A percentile compares a stretch with the other conserved stretches of the same genome.
phyloP scores from a whole-genome alignment of 352 stramenopile species.

The Pythium monospermum region DNA sequence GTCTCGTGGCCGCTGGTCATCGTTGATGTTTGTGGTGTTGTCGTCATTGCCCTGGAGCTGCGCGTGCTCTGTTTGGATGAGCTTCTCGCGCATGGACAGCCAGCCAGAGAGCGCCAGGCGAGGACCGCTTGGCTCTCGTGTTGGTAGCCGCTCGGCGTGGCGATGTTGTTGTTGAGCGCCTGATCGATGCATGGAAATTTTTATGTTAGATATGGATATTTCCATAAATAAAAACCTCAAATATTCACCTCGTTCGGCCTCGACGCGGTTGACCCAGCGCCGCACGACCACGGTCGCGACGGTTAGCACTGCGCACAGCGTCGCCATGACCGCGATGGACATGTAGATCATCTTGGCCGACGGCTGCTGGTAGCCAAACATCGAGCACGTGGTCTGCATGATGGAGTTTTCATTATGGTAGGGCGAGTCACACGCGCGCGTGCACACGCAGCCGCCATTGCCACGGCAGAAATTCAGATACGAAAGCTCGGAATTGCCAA shows the following conservation, averaged over 20 bases:
- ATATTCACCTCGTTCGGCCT: too few species aligned
- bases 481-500: constrained; percentile 18
- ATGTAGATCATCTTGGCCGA: constrained; percentile 14
- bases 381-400: constrained; percentile 13
- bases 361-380: neutral
- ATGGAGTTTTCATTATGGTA: constrained; percentile 22
- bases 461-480: constrained; percentile 18
- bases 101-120: constrained; percentile 42
- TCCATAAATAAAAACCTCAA: too few species aligned
- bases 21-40: too few species aligned
- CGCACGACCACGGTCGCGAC: constrained; percentile 9
- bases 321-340: constrained; percentile 15
- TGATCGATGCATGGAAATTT: too few species aligned
- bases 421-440: constrained; percentile 11
- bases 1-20: neutral
- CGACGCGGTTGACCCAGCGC: constrained; percentile 8
- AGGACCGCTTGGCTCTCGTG: constrained; percentile 23
- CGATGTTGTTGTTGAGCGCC: too few species aligned
- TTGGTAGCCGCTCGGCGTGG: constrained; percentile 10
- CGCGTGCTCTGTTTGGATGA: constrained; percentile 34
- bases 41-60: too few species aligned
- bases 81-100: constrained; percentile 50
- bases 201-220: too few species aligned
- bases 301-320: constrained; percentile 9
- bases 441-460: constrained; percentile 17